These are phyloP conservation scores for Tubosaeta sp. DNA, from an alignment of 768 basidiomycete genomes.

Conservation along the genomic window DNA sequence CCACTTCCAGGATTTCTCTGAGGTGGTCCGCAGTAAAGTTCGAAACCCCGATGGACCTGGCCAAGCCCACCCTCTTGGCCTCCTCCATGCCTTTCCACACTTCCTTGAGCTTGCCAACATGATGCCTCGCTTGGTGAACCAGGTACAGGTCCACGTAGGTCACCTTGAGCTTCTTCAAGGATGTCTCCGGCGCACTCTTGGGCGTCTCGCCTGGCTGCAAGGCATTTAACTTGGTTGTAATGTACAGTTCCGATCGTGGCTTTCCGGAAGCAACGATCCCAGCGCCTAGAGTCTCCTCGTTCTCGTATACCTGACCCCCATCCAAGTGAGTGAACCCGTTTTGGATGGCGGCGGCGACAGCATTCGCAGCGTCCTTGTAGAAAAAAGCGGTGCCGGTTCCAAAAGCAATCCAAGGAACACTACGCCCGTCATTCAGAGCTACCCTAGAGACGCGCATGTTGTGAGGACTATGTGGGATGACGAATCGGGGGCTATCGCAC, in stretches of 20 bases:
- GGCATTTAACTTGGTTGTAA: conserved; percentile 52
- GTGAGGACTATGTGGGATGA: conserved; percentile 6
- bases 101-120: conserved; percentile 42
- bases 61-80: conserved; percentile 39
- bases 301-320: conserved; percentile 54
- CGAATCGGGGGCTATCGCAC: too few relatives aligned
- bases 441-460: conserved; percentile 31
- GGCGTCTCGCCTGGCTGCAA: conserved; percentile 42
- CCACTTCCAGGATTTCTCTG: conserved; percentile 39
- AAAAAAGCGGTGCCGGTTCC: conserved; percentile 63
- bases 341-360: conserved; percentile 46
- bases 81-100: conserved; percentile 63
- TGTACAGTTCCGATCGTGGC: conserved; percentile 52
- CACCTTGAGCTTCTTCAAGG: conserved; percentile 49
- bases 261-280: conserved; percentile 49
- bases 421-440: conserved; percentile 53
- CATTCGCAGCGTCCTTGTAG: conserved; percentile 37
- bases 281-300: conserved; percentile 51
- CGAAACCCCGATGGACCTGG: conserved; percentile 50
- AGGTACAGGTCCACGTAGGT: conserved; percentile 62
- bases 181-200: conserved; percentile 43
- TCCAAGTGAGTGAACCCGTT: conserved; percentile 61
- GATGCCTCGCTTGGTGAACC: conserved; percentile 45
- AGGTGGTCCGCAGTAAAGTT: conserved; percentile 47
- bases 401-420: conserved; percentile 55